Percentiles rank a stretch among this genome's conserved stretches.
Conservation (phyloP, 768 basidiomycete genomes). For the Cyathus striatus region DNA sequence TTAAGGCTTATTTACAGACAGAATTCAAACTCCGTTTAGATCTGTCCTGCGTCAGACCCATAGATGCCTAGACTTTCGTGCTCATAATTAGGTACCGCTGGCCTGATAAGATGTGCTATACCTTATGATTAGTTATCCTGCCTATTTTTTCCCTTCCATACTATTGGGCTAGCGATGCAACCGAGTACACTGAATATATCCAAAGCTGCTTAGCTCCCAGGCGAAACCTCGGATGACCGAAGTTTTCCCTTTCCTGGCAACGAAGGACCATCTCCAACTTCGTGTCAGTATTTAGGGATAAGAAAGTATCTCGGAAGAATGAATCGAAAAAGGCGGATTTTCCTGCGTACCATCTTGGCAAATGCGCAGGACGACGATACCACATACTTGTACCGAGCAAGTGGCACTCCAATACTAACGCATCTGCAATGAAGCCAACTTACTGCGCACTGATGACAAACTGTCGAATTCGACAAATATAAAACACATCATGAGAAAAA, state of each 20-base stretch:
- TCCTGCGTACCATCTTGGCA: not conserved
- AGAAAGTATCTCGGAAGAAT: not conserved
- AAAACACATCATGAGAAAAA: no score
- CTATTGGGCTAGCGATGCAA: not conserved
- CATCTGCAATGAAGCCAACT: no score
- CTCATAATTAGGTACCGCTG: not conserved
- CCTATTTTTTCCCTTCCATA: not conserved
- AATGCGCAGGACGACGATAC: not conserved
- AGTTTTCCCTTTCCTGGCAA: conserved; percentile 15
- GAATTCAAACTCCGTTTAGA: conserved; percentile 3
- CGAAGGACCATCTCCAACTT: not conserved
- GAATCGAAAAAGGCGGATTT: not conserved
- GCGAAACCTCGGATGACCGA: conserved; percentile 25
- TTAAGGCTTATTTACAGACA: conserved; percentile 20
- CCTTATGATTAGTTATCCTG: not conserved
- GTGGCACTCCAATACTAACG: no score
- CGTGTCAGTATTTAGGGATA: not conserved
- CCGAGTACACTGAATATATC: no score
- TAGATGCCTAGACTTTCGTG: not conserved
- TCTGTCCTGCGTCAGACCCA: not conserved
- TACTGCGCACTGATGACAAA: no score
- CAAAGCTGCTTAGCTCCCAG: no score
- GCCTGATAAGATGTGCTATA: not conserved
- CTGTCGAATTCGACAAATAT: no score
- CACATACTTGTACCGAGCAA: not conserved